Base-by-base conservation (phyloP, 108 stramenopile species). In the Schizochytrium sp. region DNA sequence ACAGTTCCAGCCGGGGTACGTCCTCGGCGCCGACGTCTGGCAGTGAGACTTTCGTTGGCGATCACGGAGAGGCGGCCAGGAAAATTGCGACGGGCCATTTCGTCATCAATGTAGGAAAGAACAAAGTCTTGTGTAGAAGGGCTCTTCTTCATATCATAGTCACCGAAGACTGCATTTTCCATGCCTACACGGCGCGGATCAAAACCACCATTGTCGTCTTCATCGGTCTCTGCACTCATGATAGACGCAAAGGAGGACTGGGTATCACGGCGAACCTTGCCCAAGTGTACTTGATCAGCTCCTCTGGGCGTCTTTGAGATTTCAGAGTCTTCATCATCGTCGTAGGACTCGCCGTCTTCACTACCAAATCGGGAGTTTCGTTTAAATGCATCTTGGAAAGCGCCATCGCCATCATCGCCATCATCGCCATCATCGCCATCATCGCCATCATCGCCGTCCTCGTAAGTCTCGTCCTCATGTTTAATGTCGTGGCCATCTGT, bases 81-180 rank as follows among this genome's bases (percentile, higher is more conserved):
- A 10, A 83, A 55, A 53, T 83, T 83, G 5, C 76, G 47, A 12
- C 76, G 76, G 50, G 76, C 76, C 76, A 83, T 83, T 83, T 83
- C 76, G 53, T 83, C 76, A 53, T 83, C 76, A 83, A 83, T 83
- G 76, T 83, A 83, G 17, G 76, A 83, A 53, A 83, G 76, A 10
- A 83, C 45, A 2, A 83, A 83, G 47, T 83, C 76, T 83, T 83
- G 47, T 8, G 76, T 83, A 2, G 76, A 83, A 5, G 45, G 76
- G 28, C 50, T 55, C 76, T 83, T 83, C 40, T 83, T 83, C 76
- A 83, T 47, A 53, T 83, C 76, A 40, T 83, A 83, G 76, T 83
- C 76, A 2, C 76, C 76, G 28, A 83, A 83, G 53, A 83, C 50
- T 0, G 50, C 76, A 40, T 83, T 83, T 53, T 83, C 76, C 76